Evolutionary conservation across 2,329 filamentous ascomycete species (phyloP).

Genomic region (Cadophora malorum): DNA sequence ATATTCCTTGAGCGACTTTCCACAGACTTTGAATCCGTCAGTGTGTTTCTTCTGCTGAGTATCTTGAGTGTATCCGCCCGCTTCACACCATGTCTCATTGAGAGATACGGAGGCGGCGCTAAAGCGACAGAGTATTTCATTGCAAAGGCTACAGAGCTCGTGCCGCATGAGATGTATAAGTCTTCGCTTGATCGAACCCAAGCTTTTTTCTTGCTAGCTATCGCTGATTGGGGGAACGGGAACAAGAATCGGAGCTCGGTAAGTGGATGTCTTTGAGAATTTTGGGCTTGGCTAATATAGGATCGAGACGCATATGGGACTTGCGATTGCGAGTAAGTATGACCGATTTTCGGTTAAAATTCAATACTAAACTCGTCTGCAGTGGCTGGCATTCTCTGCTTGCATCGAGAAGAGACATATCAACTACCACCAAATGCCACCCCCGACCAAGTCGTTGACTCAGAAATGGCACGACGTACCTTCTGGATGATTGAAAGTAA

Average conservation of each 20-base stretch:
- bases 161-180: slow-evolving; percentile 58
- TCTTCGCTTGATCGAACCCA: slow-evolving; percentile 62
- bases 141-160: slow-evolving; percentile 55
- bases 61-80: slow-evolving; percentile 64
- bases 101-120: slow-evolving; percentile 57
- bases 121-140: slow-evolving; percentile 61
- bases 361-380: neutral
- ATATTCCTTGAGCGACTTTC: slow-evolving; percentile 56
- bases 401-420: slow-evolving; percentile 50
- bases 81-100: slow-evolving; percentile 56
- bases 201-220: slow-evolving; percentile 63
- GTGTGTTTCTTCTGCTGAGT: slow-evolving; percentile 60
- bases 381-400: slow-evolving; percentile 46
- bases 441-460: slow-evolving; percentile 44
- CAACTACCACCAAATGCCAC: slow-evolving; percentile 37
- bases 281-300: neutral
- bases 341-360: neutral
- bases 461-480: slow-evolving; percentile 46
- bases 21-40: slow-evolving; percentile 54
- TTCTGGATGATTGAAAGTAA: slow-evolving; percentile 48
- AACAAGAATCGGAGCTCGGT: slow-evolving; percentile 61
- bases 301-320: slow-evolving; percentile 50
- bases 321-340: slow-evolving; percentile 41
- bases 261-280: slow-evolving; percentile 36
- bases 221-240: slow-evolving; percentile 64